These are phyloP conservation scores for Spinellus fusiger DNA, from an alignment of 192 early-diverging fungal genomes.

Conservation along the genomic window DNA sequence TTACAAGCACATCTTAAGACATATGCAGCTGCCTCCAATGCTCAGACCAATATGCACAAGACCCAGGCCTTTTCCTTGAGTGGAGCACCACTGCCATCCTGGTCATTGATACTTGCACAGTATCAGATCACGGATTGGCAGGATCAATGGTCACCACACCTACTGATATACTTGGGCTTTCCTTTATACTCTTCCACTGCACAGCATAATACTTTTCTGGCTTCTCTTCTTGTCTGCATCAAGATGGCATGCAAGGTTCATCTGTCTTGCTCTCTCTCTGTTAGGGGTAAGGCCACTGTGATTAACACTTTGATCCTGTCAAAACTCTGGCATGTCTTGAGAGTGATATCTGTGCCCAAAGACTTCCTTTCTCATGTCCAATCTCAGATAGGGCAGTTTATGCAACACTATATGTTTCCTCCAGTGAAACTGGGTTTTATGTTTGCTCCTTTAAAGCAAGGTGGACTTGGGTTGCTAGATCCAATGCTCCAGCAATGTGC, in stretches of 20 bases:
- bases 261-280: slow-evolving; percentile 2
- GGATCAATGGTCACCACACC: background rate
- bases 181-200: slow-evolving; percentile 5
- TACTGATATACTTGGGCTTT: slow-evolving; percentile 4
- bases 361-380: background rate
- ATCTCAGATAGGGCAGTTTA: background rate
- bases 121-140: background rate
- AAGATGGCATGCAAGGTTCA: background rate
- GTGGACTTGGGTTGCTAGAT: background rate
- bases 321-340: slow-evolving; percentile 11
- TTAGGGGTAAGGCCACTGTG: slow-evolving; percentile 1
- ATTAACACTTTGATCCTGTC: slow-evolving; percentile 11
- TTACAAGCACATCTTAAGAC: background rate
- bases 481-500: background rate
- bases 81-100: background rate
- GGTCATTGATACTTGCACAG: background rate
- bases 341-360: background rate
- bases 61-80: slow-evolving; percentile 15
- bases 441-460: background rate
- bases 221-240: background rate
- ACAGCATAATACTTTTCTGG: background rate
- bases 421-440: background rate
- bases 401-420: background rate
- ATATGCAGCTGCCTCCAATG: slow-evolving; percentile 16
- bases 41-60: slow-evolving; percentile 21